Percentiles rank a stretch among this genome's conserved stretches.
phyloP scores from a whole-genome alignment of 108 stramenopile species.

The Cyclostephanos invisitatus region DNA sequence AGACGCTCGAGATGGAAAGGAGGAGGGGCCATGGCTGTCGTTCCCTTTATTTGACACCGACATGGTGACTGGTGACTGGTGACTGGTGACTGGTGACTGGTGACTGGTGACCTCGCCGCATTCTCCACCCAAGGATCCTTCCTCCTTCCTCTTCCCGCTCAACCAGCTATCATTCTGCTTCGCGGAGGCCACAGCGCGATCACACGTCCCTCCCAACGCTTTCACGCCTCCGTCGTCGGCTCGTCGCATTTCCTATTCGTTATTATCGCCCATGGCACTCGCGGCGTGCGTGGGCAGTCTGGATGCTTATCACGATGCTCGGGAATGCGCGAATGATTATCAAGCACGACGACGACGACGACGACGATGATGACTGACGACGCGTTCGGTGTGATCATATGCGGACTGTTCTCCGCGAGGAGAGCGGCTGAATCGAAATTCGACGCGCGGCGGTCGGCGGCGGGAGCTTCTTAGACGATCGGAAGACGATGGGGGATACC shows the following conservation, averaged over 20 bases:
- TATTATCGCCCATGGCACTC: conserved; percentile 40
- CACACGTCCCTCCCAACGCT: conserved; percentile 54
- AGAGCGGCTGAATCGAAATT: too few species aligned
- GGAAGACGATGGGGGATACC: too few species aligned
- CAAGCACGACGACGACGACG: conserved; percentile 16
- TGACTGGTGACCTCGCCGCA: too few species aligned
- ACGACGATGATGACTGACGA: conserved; percentile 21
- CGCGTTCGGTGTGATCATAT: conserved; percentile 53
- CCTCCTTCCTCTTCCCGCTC: conserved; percentile 45
- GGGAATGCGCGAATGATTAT: conserved; percentile 7
- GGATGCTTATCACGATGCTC: conserved; percentile 19
- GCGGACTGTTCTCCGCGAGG: conserved; percentile 49
- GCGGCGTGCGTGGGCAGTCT: conserved; percentile 38
- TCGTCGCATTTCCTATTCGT: conserved; percentile 6
- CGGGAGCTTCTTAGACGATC: too few species aligned
- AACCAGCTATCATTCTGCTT: conserved; percentile 72
- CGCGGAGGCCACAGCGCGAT: conserved; percentile 65
- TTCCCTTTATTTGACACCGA: too few species aligned
- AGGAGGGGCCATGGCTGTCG: too few species aligned
- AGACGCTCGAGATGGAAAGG: too few species aligned
- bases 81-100: too few species aligned
- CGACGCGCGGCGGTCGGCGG: too few species aligned
- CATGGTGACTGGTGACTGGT: too few species aligned
- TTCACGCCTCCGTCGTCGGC: background rate
- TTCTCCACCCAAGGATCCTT: too few species aligned